Evolutionary conservation across 2,329 filamentous ascomycete species (phyloP).

Genomic region (Annulohypoxylon truncatum): DNA sequence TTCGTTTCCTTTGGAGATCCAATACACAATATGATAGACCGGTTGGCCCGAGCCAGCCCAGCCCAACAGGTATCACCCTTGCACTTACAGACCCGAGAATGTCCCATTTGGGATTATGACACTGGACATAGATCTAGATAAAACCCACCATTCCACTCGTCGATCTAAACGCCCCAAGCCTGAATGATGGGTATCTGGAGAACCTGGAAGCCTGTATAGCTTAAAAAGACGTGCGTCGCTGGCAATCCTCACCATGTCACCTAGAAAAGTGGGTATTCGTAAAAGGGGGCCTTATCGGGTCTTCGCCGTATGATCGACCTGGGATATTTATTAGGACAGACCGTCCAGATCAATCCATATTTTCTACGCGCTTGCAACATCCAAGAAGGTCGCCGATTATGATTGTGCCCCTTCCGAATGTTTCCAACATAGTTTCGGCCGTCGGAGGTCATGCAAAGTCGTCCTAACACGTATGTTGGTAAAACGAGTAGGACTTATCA

Average conservation of each 20-base stretch:
- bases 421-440: slow-evolving; percentile 5
- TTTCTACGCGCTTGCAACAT: not conserved
- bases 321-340: not conserved
- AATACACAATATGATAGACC: not conserved
- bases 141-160: not conserved
- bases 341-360: not conserved
- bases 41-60: no score
- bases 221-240: not conserved
- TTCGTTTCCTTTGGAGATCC: not conserved
- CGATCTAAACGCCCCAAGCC: slow-evolving; percentile 6
- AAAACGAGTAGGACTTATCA: not conserved
- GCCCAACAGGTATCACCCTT: not conserved
- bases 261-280: slow-evolving; percentile 1
- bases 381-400: not conserved
- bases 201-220: not conserved
- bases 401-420: not conserved
- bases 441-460: not conserved
- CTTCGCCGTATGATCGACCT: not conserved
- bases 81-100: not conserved
- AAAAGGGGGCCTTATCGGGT: not conserved
- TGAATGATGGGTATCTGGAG: not conserved
- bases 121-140: slow-evolving; percentile 8
- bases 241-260: not conserved
- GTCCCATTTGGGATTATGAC: not conserved
- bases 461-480: not conserved